Conservation (phyloP, 2,329 filamentous ascomycete genomes). For the Pleomassaria siparia region DNA sequence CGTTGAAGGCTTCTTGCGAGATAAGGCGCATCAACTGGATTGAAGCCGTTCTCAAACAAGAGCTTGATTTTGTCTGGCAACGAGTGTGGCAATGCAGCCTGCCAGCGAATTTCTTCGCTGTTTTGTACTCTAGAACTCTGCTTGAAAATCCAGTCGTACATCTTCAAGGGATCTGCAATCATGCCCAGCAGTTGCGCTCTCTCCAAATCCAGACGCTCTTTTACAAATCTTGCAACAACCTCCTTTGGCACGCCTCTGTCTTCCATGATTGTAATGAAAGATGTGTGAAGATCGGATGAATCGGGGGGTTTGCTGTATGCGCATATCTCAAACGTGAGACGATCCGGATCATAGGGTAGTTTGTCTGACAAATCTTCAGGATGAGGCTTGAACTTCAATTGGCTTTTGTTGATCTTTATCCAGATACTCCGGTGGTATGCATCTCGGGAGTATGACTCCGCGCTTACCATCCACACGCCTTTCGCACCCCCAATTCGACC, state of each 20-base stretch:
- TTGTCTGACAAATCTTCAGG: slow-evolving; percentile 49
- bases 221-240: slow-evolving; percentile 54
- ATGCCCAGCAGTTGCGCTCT: slow-evolving; percentile 56
- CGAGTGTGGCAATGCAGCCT: slow-evolving; percentile 26
- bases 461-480: slow-evolving; percentile 71
- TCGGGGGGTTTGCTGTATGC: slow-evolving; percentile 50
- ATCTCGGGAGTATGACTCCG: slow-evolving; percentile 47
- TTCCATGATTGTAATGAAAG: slow-evolving; percentile 69
- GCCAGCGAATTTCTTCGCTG: slow-evolving; percentile 16
- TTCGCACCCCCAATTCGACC: slow-evolving; percentile 72
- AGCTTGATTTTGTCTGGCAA: slow-evolving; percentile 31
- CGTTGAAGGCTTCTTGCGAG: slow-evolving; percentile 53
- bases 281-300: slow-evolving; percentile 63
- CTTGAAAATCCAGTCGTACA: slow-evolving; percentile 47
- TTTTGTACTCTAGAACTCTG: slow-evolving; percentile 34
- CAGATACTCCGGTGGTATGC: slow-evolving; percentile 51
- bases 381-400: slow-evolving; percentile 64
- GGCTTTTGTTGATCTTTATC: slow-evolving; percentile 67
- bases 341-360: slow-evolving; percentile 46
- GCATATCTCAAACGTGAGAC: slow-evolving; percentile 68
- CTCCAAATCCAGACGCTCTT: slow-evolving; percentile 53
- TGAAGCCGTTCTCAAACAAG: slow-evolving; percentile 56
- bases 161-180: slow-evolving; percentile 58
- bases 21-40: slow-evolving; percentile 51
- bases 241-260: slow-evolving; percentile 56